Base-by-base conservation (phyloP, 768 basidiomycete genomes). In the Amanita rubescens region DNA sequence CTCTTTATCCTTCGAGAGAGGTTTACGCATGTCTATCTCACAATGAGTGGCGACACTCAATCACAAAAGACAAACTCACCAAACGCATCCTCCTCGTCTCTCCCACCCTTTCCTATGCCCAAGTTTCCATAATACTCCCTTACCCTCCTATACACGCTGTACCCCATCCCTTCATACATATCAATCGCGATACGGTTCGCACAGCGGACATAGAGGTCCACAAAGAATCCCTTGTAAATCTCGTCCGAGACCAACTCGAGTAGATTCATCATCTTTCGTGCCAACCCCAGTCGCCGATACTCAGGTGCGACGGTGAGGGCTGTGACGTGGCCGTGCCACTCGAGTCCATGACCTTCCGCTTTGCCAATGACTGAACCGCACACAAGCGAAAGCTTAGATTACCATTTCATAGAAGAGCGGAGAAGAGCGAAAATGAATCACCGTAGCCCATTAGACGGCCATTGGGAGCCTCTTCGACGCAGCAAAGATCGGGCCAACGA, bases 251-350 rank as follows among this genome's bases (percentile, higher is more conserved):
- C 85, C 60, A 79, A 75, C 67, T 98, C 95, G 42, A 99, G 85
- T 45, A 89, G 75, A 57, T 74, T 65, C 82, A 95, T 91, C 81
- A 98, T 86, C 65, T 81, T 84, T 60, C 84, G 81, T 0, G 92
- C 95, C 42, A 98, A 83, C 1, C 83, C 82, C 2, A 97, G 79
- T 2, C 90, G 85, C 38, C 96, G 87, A 68, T 91, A 96, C 61
- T 90, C 85, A 11, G 96, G 96, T 0, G 94, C 89, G 51, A 99
- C 93, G 5, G 94, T 92, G 47, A 99, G 74, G 0, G 94, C 94
- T 0, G 95, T 97, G 62, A 98, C 85, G 63, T 98, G 96, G 0
- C 93, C 95, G 62, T 94, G 92, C 83, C 88, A 92, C 62, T 94
- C 93, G 1, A 68, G 54, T 0, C 75, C 73, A 5, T 67, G 57